Evolutionary conservation across 2,329 filamentous ascomycete genomes (phyloP), one percentile per base, ranked within the genome.

Genomic region (Apiospora marii): DNA sequence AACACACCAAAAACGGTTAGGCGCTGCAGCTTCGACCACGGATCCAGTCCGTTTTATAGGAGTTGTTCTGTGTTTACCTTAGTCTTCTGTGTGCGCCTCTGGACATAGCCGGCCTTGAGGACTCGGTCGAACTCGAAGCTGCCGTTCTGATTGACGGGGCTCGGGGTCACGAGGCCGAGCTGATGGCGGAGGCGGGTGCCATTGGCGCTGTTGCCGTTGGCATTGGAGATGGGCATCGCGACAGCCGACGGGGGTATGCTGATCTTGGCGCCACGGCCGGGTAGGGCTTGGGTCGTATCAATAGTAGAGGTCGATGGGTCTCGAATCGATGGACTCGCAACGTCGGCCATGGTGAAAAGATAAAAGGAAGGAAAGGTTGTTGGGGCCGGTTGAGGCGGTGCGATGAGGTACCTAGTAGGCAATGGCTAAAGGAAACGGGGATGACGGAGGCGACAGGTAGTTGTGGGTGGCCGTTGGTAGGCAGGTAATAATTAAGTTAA

Each of bases 71-170:
- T 81, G 75, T 81, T 72, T 83, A 95, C 94, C 92, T 97, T 98
- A 73, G 96, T 98, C 86, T 96, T 98, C 78, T 95, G 93, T 24
- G 95, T 97, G 77, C 96, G 91, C 84, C 97, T 97, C 80, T 93
- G 89, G 51, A 98, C 91, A 76, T 92, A 93, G 73, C 96, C 95
- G 72, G 92, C 91, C 85, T 97, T 98, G 82, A 98, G 89, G 71
- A 98, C 94, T 69, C 95, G 92, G 82, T 99, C 96, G 79, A 97
- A 97, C 79, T 96, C 95, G 82, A 98, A 99, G 82, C 94, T 96
- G 74, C 96, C 96, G 82, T 97, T 95, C 82, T 97, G 92, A 80
- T 96, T 97, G 75, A 98, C 94, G 5, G 95, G 94, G 43, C 94
- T 96, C 79, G 94, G 91, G 22, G 91, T 87, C 75, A 93, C 91